Conservation (phyloP, 176 grass and related monocot genomes). For the Aegilops bicornis region DNA sequence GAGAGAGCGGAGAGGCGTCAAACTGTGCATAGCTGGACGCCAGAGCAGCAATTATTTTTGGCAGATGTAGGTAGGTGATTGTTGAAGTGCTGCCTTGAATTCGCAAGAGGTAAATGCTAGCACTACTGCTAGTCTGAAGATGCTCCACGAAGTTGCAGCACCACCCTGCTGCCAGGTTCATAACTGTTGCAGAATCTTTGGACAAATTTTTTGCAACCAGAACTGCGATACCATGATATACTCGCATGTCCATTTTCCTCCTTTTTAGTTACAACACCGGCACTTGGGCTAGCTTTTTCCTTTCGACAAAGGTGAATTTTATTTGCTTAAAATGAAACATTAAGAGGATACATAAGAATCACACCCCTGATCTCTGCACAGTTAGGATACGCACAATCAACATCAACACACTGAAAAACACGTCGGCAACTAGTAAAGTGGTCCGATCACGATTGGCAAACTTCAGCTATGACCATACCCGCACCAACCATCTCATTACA, state of each 20-base stretch:
- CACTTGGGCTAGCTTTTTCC: background rate
- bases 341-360: no score
- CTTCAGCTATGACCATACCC: no score
- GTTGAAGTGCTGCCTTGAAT: constrained; percentile 10
- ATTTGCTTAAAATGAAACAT: no score
- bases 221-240: background rate
- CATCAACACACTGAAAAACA: no score
- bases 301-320: no score
- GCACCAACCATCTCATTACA: no score
- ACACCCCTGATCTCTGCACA: no score
- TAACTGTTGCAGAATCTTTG: constrained; percentile 26
- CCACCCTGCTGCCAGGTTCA: background rate
- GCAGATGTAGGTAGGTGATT: background rate
- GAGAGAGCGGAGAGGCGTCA: background rate
- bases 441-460: no score
- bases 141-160: constrained; percentile 18
- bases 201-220: constrained; percentile 18
- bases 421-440: no score
- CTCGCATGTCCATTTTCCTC: background rate
- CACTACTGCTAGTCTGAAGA: background rate
- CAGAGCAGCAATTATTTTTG: no score
- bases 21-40: background rate
- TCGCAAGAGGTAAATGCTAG: background rate
- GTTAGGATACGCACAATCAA: no score
- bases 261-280: background rate